Conservation (phyloP, 805 yeast genomes). For the Spathaspora passalidarum region DNA sequence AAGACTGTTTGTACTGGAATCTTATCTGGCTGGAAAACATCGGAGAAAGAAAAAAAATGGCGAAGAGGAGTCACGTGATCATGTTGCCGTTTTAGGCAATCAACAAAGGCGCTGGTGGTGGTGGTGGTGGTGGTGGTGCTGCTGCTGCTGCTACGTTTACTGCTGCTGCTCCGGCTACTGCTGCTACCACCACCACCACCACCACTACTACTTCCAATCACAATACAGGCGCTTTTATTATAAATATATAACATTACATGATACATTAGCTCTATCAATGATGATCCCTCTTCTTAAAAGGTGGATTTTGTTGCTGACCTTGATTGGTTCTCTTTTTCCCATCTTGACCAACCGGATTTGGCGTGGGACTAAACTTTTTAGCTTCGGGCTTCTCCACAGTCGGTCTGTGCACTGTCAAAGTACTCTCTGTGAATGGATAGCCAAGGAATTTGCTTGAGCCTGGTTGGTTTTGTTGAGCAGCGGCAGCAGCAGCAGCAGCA, state of each 20-base stretch:
- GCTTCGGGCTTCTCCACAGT: constrained; percentile 12
- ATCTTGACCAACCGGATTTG: constrained; percentile 1
- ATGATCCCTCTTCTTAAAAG: constrained; percentile 10
- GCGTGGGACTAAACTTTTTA: constrained; percentile 5
- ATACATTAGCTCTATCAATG: background rate
- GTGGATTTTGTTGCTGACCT: constrained; percentile 9
- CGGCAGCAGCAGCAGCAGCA: background rate
- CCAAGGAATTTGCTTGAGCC: constrained; percentile 12
- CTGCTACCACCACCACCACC: no score
- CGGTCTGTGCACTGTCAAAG: constrained; percentile 32
- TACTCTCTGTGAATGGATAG: constrained; percentile 24
- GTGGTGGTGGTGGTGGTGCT: no score
- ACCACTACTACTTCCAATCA: no score
- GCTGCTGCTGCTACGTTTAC: no score
- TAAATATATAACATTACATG: background rate
- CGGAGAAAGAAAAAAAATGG: background rate
- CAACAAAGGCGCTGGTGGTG: no score
- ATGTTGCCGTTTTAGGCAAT: background rate
- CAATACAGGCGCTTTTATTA: no score
- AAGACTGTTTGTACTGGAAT: background rate
- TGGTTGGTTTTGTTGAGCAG: constrained; percentile 2
- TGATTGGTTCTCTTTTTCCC: constrained; percentile 5
- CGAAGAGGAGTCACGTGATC: background rate
- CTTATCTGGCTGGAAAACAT: background rate
- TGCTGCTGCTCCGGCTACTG: no score